Conservation (phyloP, 1,284 basidiomycete species). For the Cryptococcus amylolentus region DNA sequence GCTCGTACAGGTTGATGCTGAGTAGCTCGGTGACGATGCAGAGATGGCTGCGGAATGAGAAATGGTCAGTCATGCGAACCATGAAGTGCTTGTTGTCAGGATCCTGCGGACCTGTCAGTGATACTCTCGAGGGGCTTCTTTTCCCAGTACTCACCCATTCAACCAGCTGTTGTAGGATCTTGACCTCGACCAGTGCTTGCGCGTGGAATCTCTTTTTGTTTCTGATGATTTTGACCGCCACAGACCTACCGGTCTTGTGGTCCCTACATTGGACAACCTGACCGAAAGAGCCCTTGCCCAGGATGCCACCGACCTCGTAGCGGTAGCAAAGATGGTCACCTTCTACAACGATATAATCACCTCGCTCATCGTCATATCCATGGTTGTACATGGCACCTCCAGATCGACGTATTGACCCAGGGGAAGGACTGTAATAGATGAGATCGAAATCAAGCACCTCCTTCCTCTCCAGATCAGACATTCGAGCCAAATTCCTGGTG, state of each 20-base stretch:
- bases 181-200: slow-evolving; percentile 97
- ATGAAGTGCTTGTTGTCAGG: slow-evolving; percentile 94
- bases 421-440: slow-evolving; percentile 63
- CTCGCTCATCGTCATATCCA: slow-evolving; percentile 97
- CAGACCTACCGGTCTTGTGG: slow-evolving; percentile 91
- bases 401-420: slow-evolving; percentile 24
- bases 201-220: slow-evolving; percentile 99
- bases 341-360: slow-evolving; percentile 87
- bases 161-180: slow-evolving; percentile 90
- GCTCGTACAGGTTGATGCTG: slow-evolving; percentile 97
- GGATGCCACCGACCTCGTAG: slow-evolving; percentile 86
- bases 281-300: slow-evolving; percentile 98
- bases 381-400: slow-evolving; percentile 84
- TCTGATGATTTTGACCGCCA: slow-evolving; percentile 98
- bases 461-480: slow-evolving; percentile 82
- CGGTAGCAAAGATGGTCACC: slow-evolving; percentile 94
- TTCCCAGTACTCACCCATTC: slow-evolving; percentile 72
- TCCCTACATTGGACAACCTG: slow-evolving; percentile 96
- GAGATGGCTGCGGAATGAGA: slow-evolving; percentile 95
- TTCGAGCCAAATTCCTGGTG: slow-evolving; percentile 52
- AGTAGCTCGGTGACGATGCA: slow-evolving; percentile 98
- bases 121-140: background rate
- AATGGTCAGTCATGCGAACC: slow-evolving; percentile 98
- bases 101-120: slow-evolving; percentile 60
- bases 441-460: slow-evolving; percentile 85